Percentiles rank a stretch among this genome's conserved stretches.
Conservation (phyloP, 78 protist species). For the Planoprotostelium fungivorum region DNA sequence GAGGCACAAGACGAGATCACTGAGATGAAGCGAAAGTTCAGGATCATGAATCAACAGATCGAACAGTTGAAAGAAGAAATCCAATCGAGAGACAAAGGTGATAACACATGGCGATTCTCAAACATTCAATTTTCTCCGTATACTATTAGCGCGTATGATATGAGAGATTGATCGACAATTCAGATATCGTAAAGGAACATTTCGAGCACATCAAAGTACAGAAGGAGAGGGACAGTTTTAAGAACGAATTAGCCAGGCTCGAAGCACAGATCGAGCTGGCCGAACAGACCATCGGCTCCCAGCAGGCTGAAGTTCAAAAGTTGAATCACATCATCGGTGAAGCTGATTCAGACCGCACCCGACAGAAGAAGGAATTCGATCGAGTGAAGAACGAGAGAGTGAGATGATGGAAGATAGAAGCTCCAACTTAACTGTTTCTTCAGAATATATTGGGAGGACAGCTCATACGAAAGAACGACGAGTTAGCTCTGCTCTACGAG, state of each 20-base stretch:
- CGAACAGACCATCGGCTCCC: background rate
- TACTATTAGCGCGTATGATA: too few relatives aligned
- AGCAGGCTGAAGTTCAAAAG: conserved; percentile 53
- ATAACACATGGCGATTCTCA: background rate
- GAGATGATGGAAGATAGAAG: too few relatives aligned
- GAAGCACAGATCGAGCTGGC: background rate
- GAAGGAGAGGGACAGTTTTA: conserved; percentile 14
- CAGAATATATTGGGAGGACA: conserved; percentile 82
- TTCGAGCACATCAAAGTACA: conserved; percentile 13
- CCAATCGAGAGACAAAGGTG: background rate
- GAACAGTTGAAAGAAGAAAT: conserved; percentile 84
- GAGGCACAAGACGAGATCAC: conserved; percentile 78
- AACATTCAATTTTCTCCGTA: conserved; percentile 8
- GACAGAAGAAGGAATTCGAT: conserved; percentile 71
- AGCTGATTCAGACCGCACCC: conserved; percentile 59
- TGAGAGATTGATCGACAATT: background rate
- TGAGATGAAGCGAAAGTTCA: conserved; percentile 84
- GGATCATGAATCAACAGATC: conserved; percentile 77
- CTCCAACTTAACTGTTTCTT: background rate
- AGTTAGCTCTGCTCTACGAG: conserved; percentile 88
- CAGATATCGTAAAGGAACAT: background rate
- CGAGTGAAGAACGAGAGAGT: conserved; percentile 71
- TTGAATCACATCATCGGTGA: conserved; percentile 68
- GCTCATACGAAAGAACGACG: conserved; percentile 90
- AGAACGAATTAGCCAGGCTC: conserved; percentile 14